These are phyloP conservation scores for Russula sp. DNA, from an alignment of 768 basidiomycete species.

Conservation along the genomic window DNA sequence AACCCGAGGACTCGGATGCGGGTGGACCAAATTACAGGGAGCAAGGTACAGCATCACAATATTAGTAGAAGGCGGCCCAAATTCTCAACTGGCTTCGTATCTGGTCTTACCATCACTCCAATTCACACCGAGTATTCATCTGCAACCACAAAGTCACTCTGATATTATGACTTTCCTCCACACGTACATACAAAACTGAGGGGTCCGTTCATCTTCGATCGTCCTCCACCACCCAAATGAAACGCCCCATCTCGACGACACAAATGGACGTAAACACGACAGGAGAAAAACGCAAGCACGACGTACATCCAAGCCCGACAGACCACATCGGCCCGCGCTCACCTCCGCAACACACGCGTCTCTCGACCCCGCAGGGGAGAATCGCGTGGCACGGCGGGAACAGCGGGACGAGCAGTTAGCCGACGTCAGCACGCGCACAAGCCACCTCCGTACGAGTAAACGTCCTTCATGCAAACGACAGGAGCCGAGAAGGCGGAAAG, in stretches of 20 bases:
- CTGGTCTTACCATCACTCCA: no score
- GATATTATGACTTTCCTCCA: neutral
- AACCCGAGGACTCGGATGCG: no score
- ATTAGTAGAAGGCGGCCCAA: no score
- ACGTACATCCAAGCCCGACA: conserved; percentile 11
- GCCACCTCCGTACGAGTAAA: neutral
- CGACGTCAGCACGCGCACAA: conserved; percentile 2
- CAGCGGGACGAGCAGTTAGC: conserved; percentile 30
- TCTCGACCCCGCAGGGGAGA: conserved; percentile 49
- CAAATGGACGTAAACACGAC: neutral
- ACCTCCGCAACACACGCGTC: conserved; percentile 35
- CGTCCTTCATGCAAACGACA: neutral
- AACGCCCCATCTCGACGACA: neutral
- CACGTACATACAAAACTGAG: neutral
- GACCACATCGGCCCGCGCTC: conserved; percentile 39
- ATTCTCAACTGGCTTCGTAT: no score
- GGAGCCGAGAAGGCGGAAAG: neutral
- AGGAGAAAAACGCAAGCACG: conserved; percentile 2
- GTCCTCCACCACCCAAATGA: neutral
- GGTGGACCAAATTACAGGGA: no score
- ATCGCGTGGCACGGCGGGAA: conserved; percentile 30
- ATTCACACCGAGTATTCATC: neutral
- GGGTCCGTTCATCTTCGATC: neutral
- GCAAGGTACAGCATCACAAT: no score
- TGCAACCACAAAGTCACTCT: neutral